Conservation (phyloP, 2,329 filamentous ascomycete species). For the Aspergillus sp. region DNA sequence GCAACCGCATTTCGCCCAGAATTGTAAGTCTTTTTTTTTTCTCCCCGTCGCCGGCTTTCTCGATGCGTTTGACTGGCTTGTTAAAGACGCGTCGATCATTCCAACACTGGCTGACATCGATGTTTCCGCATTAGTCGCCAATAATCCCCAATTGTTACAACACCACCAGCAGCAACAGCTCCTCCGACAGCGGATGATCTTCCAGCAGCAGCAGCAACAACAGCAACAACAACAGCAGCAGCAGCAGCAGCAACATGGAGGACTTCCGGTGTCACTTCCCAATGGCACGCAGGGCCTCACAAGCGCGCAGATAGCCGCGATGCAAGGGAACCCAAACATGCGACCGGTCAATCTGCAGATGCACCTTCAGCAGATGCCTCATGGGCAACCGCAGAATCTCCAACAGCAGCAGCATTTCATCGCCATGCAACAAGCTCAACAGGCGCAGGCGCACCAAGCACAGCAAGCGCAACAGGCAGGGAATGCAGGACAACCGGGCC, state of each 20-base stretch:
- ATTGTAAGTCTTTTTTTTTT: constrained; percentile 34
- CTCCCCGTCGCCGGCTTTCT: neutral
- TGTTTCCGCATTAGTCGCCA: constrained; percentile 29
- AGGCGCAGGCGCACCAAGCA: constrained; percentile 29
- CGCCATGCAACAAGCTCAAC: constrained; percentile 33
- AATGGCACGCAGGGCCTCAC: constrained; percentile 42
- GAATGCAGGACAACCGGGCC: constrained; percentile 34
- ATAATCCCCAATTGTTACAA: constrained; percentile 43
- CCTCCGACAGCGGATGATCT: constrained; percentile 33
- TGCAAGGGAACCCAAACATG: constrained; percentile 43
- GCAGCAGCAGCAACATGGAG: constrained; percentile 34
- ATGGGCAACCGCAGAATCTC: constrained; percentile 41
- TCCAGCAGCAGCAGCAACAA: constrained; percentile 33
- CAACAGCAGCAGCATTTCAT: constrained; percentile 44
- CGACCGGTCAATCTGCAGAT: constrained; percentile 38
- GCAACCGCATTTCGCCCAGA: constrained; percentile 45
- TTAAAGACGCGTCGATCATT: neutral
- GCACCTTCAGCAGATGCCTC: constrained; percentile 42
- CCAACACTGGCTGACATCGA: neutral
- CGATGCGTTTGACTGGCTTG: neutral
- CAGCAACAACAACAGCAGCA: constrained; percentile 36
- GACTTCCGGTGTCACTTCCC: constrained; percentile 39
- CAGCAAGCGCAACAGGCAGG: constrained; percentile 29
- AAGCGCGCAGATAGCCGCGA: constrained; percentile 43
- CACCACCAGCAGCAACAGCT: constrained; percentile 32